A percentile compares a stretch with the other conserved stretches of the same genome.
Evolutionary conservation across 2,329 filamentous ascomycete genomes (phyloP).

Genomic region (Chaetomium sp.): DNA sequence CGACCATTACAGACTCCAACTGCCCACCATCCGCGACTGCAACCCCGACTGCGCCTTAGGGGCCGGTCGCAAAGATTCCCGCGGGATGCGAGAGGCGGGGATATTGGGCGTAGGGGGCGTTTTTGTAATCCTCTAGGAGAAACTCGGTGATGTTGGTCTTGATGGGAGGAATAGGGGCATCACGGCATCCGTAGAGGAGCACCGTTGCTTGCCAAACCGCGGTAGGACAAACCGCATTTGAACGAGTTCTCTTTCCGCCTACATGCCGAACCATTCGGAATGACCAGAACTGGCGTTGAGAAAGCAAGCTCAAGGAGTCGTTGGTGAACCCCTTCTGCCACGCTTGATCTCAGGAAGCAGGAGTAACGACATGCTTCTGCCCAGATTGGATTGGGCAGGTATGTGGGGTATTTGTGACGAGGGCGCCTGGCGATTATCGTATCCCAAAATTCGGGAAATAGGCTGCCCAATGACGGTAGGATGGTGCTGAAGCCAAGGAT

Average conservation of each 20-base stretch:
- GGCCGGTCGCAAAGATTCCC: not conserved
- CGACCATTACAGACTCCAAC: conserved; percentile 18
- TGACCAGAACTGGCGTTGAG: not conserved
- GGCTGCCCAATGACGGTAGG: not conserved
- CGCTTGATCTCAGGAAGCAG: not conserved
- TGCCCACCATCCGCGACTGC: conserved; percentile 15
- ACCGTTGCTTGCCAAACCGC: not conserved
- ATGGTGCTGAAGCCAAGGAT: not conserved
- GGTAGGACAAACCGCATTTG: not conserved
- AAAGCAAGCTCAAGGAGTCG: not conserved
- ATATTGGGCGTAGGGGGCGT: not conserved
- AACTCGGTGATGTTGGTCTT: not conserved
- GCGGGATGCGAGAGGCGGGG: not conserved
- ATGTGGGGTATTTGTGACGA: not conserved
- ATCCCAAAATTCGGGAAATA: not conserved
- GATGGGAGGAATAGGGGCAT: not conserved
- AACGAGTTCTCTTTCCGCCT: not conserved
- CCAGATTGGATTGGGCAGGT: not conserved
- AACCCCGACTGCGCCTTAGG: conserved; percentile 1
- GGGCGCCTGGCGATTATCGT: not conserved
- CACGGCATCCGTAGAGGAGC: not conserved
- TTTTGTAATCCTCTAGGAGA: not conserved
- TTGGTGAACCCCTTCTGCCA: not conserved
- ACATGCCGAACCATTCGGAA: not conserved
- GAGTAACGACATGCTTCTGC: not conserved